Conservation (phyloP, 768 basidiomycete species). For the Galerina marginata region DNA sequence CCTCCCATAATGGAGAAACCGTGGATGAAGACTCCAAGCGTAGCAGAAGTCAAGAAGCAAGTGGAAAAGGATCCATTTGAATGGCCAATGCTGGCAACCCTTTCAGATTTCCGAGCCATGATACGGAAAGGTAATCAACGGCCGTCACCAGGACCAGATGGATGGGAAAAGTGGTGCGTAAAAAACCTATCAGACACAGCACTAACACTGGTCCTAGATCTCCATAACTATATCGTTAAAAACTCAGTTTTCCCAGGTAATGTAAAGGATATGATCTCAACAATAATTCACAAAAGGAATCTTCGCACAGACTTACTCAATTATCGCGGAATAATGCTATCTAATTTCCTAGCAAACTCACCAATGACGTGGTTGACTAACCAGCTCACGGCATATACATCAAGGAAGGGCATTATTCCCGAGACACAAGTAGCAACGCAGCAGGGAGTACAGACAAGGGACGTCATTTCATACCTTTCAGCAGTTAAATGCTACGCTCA, state of each 20-base stretch:
- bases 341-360: conserved; percentile 29
- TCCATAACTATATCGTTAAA: conserved; percentile 32
- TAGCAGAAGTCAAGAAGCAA: conserved; percentile 7
- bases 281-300: conserved; percentile 35
- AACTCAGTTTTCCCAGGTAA: conserved; percentile 29
- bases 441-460: conserved; percentile 31
- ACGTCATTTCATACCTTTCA: conserved; percentile 23
- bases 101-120: conserved; percentile 25
- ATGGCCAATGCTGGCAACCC: conserved; percentile 23
- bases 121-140: conserved; percentile 30
- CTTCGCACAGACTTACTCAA: conserved; percentile 29
- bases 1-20: conserved; percentile 20
- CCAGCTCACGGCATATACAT: conserved; percentile 25
- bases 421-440: conserved; percentile 32
- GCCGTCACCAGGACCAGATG: conserved; percentile 36
- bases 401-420: conserved; percentile 26
- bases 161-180: conserved; percentile 42
- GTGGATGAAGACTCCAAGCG: conserved; percentile 26
- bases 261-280: conserved; percentile 29
- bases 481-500: not conserved
- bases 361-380: conserved; percentile 36
- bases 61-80: conserved; percentile 22
- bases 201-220: conserved; percentile 25
- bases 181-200: conserved; percentile 28
- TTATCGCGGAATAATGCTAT: conserved; percentile 30